Percentiles rank a stretch among this genome's conserved stretches.
These are phyloP conservation scores for Antitrichia curtipendula DNA, from an alignment of 225 moss, liverwort and hornwort species.

Conservation along the genomic window DNA sequence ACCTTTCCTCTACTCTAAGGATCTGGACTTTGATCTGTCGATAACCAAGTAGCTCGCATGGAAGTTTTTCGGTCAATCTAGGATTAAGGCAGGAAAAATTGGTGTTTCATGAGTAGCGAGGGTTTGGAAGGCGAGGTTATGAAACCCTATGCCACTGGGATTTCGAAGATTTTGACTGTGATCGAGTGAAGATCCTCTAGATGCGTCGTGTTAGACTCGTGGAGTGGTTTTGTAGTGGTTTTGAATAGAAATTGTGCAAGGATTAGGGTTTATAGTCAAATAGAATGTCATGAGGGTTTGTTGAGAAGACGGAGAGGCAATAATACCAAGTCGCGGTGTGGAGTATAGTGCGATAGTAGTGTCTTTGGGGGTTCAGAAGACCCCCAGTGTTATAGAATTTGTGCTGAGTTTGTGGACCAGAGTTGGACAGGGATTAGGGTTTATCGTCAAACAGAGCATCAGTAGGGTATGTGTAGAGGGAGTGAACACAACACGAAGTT, in stretches of 20 bases:
- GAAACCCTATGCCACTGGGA: not conserved
- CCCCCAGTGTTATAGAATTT: not conserved
- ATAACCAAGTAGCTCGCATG: not conserved
- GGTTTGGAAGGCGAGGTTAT: not conserved
- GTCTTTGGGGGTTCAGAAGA: not conserved
- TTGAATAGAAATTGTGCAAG: not conserved
- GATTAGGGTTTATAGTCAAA: not conserved
- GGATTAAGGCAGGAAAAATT: not conserved
- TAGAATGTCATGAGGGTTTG: not conserved
- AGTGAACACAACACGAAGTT: not conserved
- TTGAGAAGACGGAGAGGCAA: not conserved
- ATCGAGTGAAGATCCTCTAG: not conserved
- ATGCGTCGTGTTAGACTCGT: not conserved
- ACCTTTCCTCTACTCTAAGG: not conserved
- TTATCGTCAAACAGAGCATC: not conserved
- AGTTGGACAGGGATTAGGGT: not conserved
- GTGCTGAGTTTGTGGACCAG: not conserved
- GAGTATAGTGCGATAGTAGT: not conserved
- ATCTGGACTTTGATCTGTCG: not conserved
- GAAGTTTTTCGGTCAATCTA: not conserved
- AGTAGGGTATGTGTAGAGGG: not conserved
- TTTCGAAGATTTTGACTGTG: not conserved
- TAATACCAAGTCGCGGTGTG: not conserved
- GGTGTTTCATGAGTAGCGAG: not conserved
- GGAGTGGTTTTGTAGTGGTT: not conserved